These are phyloP conservation scores for Fusarium vanettenii DNA, from an alignment of 2,329 filamentous ascomycete species.

Conservation along the genomic window DNA sequence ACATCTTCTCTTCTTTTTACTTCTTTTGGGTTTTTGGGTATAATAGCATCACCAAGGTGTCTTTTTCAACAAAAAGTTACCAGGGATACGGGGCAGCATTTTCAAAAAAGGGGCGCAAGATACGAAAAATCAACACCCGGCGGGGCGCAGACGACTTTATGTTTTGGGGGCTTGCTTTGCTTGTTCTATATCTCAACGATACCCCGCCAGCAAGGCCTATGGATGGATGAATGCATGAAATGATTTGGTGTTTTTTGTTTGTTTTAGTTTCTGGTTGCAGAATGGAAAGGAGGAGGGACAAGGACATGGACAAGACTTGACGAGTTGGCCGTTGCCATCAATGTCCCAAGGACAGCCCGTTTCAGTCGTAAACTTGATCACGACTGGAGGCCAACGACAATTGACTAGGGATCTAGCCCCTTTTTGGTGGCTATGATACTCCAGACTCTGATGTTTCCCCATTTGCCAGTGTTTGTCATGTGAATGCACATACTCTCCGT, in stretches of 20 bases:
- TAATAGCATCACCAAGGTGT: constrained; percentile 47
- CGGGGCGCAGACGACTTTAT: constrained; percentile 46
- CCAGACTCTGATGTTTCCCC: not conserved
- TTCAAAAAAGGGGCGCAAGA: constrained; percentile 41
- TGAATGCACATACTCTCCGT: not conserved
- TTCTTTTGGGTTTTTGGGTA: constrained; percentile 34
- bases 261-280: not conserved
- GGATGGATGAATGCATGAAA: constrained; percentile 45
- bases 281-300: constrained; percentile 11
- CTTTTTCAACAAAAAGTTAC: constrained; percentile 58
- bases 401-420: constrained; percentile 31
- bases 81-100: constrained; percentile 46
- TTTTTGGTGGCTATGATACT: constrained; percentile 24
- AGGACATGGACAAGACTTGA: not conserved
- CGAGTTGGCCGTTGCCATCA: not conserved
- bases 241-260: constrained; percentile 28
- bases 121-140: constrained; percentile 38
- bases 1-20: constrained; percentile 9
- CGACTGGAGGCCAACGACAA: constrained; percentile 12
- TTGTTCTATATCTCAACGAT: constrained; percentile 55
- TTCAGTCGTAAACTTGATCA: not conserved
- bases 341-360: not conserved
- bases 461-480: not conserved
- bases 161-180: constrained; percentile 48
- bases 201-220: constrained; percentile 50